These are phyloP conservation scores for Silybum marianum DNA, from an alignment of 129 eudicot species.

Conservation along the genomic window DNA sequence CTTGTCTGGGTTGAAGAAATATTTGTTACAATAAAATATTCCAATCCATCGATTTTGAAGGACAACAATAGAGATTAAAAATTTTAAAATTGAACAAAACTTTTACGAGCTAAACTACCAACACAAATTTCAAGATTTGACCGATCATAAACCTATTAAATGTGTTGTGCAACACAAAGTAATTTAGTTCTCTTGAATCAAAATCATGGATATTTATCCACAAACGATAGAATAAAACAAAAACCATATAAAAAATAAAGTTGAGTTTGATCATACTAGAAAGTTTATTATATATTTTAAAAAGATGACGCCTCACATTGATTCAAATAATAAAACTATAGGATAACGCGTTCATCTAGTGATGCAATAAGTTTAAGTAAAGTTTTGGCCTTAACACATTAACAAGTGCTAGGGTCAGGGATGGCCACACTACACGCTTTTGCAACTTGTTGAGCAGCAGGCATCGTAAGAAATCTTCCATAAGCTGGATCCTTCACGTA, in stretches of 20 bases:
- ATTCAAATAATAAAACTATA: background rate
- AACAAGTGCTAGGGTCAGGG: conserved; percentile 21
- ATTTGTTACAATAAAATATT: background rate
- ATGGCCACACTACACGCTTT: conserved; percentile 10
- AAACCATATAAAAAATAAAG: background rate
- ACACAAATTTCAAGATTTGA: background rate
- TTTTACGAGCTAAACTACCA: background rate
- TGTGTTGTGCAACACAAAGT: background rate
- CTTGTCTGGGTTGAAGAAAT: background rate
- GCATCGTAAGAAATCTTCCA: background rate
- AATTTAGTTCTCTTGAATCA: background rate
- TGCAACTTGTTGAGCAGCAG: conserved; percentile 17
- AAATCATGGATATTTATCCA: background rate
- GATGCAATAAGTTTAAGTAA: background rate
- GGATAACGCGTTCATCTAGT: background rate
- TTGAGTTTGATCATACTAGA: background rate
- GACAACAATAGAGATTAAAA: background rate
- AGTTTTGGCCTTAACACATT: background rate
- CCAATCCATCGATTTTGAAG: background rate
- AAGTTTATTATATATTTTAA: background rate
- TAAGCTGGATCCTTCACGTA: conserved; percentile 9
- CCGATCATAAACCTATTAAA: background rate
- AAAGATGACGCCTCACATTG: background rate
- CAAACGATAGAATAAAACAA: background rate
- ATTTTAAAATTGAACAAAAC: background rate